A percentile compares a stretch with the other conserved stretches of the same genome.
These are phyloP conservation scores for Uronychia setigera DNA, from an alignment of 73 alveolate species.

Conservation along the genomic window DNA sequence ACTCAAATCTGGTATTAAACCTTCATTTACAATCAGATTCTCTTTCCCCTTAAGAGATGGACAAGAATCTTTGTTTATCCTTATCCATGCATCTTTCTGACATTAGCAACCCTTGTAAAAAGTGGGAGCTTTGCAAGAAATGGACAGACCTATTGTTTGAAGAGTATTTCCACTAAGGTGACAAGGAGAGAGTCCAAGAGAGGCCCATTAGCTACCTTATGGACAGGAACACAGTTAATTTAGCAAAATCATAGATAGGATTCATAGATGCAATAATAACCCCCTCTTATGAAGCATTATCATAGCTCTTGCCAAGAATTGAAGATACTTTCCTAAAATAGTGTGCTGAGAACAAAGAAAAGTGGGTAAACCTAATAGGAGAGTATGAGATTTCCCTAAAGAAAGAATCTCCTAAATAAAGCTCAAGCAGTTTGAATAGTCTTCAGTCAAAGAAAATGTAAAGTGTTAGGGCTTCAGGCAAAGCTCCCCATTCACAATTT, in stretches of 20 bases:
- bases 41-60: slow-evolving; percentile 18
- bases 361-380: slow-evolving; percentile 12
- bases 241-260: slow-evolving; percentile 59
- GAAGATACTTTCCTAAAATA: slow-evolving; percentile 1
- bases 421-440: no score
- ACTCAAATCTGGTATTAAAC: neutral
- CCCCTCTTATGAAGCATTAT: slow-evolving; percentile 25
- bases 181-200: slow-evolving; percentile 70
- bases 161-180: slow-evolving; percentile 79
- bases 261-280: slow-evolving; percentile 56
- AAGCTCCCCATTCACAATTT: no score
- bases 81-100: slow-evolving; percentile 46
- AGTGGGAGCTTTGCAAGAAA: slow-evolving; percentile 63
- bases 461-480: no score
- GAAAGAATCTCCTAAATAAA: no score
- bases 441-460: no score
- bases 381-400: neutral
- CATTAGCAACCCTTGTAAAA: slow-evolving; percentile 67
- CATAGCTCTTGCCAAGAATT: slow-evolving; percentile 4
- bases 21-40: neutral
- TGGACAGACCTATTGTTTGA: slow-evolving; percentile 73
- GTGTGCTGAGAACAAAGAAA: neutral
- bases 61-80: slow-evolving; percentile 17
- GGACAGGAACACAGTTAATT: slow-evolving; percentile 67
- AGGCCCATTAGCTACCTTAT: slow-evolving; percentile 35